Base-by-base conservation (phyloP, 192 early-diverging fungal species). In the Coemansia asiatica region DNA sequence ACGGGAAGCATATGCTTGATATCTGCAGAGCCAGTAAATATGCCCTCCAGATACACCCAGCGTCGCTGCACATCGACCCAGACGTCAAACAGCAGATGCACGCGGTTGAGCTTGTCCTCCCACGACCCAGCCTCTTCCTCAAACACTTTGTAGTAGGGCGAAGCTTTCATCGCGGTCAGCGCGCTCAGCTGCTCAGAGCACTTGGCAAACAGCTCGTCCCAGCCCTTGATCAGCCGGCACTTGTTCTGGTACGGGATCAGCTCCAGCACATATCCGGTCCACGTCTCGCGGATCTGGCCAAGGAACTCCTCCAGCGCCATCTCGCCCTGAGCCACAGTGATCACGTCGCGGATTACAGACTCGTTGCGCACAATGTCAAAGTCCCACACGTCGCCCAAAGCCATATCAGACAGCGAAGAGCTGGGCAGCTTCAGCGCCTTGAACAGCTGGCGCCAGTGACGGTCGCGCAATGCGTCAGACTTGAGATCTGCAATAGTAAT, bases 41-140 rank as follows among this genome's bases (percentile, higher is more conserved):
- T 98, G 36, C 97, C 98, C 72, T 99, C 96, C 36, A 99, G 81
- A 69, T 99, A 99, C 21, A 99, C 98, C 96, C 96, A 99, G 73
- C 98, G 98, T 40, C 98, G 89, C 83, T 99, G 98, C 35, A 99
- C 98, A 77, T 98, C 96, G 50, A 98, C 95, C 98, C 98, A 99
- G 6, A 98, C 91, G 84, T 99, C 96, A 72, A 99, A 96, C 40
- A 99, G 87, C 33, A 94, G 84, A 68, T 97, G 95, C 36, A 98
- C 87, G 27, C 95, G 89, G 74, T 95, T 98, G 55, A 99, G 84
- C 70, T 95, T 94, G 65, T 98, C 95, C 74, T 99, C 97, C 95
- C 95, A 97, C 15, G 87, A 69, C 2, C 84, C 71, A 2, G 98
- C 97, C 54, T 98, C 96, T 65, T 99, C 96, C 75, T 98, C 95